These are phyloP conservation scores for Dactylellina leptospora DNA, from an alignment of 2,329 filamentous ascomycete species.

Conservation along the genomic window DNA sequence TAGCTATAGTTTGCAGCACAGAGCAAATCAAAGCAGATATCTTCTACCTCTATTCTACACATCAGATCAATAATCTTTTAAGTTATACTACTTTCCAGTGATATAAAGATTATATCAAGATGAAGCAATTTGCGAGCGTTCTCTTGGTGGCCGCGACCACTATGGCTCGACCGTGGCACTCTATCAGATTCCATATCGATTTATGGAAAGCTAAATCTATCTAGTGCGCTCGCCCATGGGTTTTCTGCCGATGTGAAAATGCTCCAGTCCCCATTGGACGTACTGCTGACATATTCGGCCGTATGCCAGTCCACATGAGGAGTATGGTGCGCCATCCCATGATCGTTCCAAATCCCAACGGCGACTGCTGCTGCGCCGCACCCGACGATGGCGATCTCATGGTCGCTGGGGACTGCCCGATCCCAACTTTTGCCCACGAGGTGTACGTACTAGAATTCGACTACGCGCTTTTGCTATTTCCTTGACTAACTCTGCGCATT, in stretches of 20 bases:
- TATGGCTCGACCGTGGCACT: constrained; percentile 29
- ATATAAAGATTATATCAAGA: too few relatives aligned
- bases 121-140: constrained; percentile 28
- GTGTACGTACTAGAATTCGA: constrained; percentile 11
- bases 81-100: too few relatives aligned
- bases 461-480: not conserved
- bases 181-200: not conserved
- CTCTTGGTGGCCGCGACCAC: not conserved
- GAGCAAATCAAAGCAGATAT: too few relatives aligned
- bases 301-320: constrained; percentile 39
- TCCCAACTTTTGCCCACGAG: constrained; percentile 24
- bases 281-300: constrained; percentile 37
- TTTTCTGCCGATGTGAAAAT: constrained; percentile 41
- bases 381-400: constrained; percentile 39
- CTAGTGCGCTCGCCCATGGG: constrained; percentile 43
- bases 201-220: not conserved
- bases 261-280: constrained; percentile 36
- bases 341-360: constrained; percentile 33
- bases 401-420: constrained; percentile 38
- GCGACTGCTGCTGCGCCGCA: constrained; percentile 28
- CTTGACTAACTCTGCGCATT: not conserved
- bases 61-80: too few relatives aligned
- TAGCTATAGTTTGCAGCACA: too few relatives aligned
- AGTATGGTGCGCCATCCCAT: constrained; percentile 45
- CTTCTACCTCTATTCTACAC: too few relatives aligned